Evolutionary conservation across 202 grass and related monocot genomes (phyloP), one percentile per base, ranked within the genome.

Genomic region (Digitaria exilis): DNA sequence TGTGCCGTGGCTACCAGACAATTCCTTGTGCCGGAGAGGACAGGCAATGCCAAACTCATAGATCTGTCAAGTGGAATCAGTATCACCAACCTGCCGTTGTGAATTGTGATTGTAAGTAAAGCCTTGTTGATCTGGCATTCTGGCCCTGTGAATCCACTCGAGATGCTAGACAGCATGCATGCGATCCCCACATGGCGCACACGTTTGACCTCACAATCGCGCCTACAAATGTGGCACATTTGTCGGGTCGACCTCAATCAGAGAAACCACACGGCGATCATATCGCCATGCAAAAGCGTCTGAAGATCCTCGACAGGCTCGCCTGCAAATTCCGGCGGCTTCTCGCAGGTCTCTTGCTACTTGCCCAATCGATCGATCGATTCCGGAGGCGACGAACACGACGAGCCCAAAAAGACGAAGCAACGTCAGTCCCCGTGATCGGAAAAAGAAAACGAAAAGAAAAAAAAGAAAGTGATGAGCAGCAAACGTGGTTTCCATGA

Each of bases 401-500:
- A 26, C 76, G 24, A 77, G 28, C 30, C 67, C 18, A 78, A 87
- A 83, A 83, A 78, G 73, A 68, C 66, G 73, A 78, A 28, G 48
- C 69, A 30, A 42, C 50, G 78, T 69, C 67, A 65, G 70, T 77
- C 59, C 87, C 55, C 83, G 83, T 89, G 80, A 73, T 21, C 32
- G 9, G 48, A 2, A 32, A 41, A 39, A 9, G 1, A 1, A 2
- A 29, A 44, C 58, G 4, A 21, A 4, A 55, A 44, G 8, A 29
- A 18, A 24, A 28, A 56, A 41, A 16, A 1, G 7, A 3, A 84
- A 48, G 62, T 18, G 15, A 6, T 14, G 54, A 67, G 13, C 3
- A 64, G 16, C 21, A 89, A 85, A 82, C 87, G 87, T 82, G 87
- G 78, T 77, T 73, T 86, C 65, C 83, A 82, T 86, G 82, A 86